Evolutionary conservation across 495 filamentous ascomycete genomes (phyloP).

Genomic region (Entonaema liquescens): DNA sequence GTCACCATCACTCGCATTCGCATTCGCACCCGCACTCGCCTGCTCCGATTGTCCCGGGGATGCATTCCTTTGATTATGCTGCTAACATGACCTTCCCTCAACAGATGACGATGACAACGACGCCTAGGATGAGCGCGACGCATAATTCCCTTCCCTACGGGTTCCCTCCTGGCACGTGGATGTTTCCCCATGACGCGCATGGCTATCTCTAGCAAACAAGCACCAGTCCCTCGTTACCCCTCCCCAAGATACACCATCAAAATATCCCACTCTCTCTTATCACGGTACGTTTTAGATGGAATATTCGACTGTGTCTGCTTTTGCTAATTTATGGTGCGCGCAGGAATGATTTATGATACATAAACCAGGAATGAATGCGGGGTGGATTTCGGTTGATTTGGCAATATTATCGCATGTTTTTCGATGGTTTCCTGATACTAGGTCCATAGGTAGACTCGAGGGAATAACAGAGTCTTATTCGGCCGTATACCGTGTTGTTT

Average conservation of each 20-base stretch:
- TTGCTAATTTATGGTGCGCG: not conserved
- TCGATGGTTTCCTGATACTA: not conserved
- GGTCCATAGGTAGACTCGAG: not conserved
- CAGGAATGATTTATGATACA: not conserved
- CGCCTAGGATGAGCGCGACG: conserved; percentile 10
- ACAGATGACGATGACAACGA: conserved; percentile 30
- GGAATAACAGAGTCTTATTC: not conserved
- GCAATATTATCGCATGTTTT: not conserved
- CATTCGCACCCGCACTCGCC: conserved; percentile 35
- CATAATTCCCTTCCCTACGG: conserved; percentile 40
- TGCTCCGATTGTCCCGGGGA: conserved; percentile 38
- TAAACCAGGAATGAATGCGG: not conserved
- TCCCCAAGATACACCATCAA: not conserved
- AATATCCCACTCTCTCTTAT: conserved; percentile 11
- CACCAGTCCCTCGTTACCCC: not conserved
- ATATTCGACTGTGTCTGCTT: not conserved
- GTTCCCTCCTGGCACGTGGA: conserved; percentile 35
- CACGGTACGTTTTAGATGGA: conserved; percentile 25
- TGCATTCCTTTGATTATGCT: conserved; percentile 43
- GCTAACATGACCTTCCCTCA: conserved; percentile 44
- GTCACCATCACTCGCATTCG: conserved; percentile 36
- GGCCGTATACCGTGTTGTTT: not conserved
- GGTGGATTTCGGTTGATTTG: conserved; percentile 3
- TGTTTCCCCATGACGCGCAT: conserved; percentile 39
- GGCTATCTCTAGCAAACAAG: conserved; percentile 36